A percentile compares a stretch with the other conserved stretches of the same genome.
Conservation (phyloP, 495 filamentous ascomycete genomes). For the Xylaria telfairii region DNA sequence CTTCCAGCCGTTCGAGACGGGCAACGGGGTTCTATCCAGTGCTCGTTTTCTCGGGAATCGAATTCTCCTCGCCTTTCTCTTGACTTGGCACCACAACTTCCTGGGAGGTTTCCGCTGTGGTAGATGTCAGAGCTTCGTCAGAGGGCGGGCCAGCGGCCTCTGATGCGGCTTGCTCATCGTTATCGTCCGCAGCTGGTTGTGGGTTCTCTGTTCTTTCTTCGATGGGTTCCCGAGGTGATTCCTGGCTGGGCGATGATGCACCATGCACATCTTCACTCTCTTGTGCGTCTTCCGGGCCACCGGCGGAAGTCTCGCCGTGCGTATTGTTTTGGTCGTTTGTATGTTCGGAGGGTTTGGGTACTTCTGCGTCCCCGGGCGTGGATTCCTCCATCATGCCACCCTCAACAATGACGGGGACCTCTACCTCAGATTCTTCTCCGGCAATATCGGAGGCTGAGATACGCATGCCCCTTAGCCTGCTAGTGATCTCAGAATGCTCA, state of each 20-base stretch:
- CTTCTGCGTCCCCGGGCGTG: conserved; percentile 8
- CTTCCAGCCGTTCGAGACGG: conserved; percentile 30
- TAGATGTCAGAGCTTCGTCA: conserved; percentile 16
- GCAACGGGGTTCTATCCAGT: conserved; percentile 37
- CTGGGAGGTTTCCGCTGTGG: conserved; percentile 1
- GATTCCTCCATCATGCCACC: conserved; percentile 36
- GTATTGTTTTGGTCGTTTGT: conserved; percentile 29
- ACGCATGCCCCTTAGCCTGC: conserved; percentile 46
- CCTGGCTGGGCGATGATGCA: conserved; percentile 25
- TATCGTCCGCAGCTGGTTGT: conserved; percentile 25
- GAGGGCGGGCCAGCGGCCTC: conserved; percentile 5
- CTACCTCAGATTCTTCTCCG: conserved; percentile 49
- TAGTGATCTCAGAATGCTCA: conserved; percentile 49
- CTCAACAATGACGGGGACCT: conserved; percentile 55
- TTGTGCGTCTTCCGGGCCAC: conserved; percentile 32
- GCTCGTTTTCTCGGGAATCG: conserved; percentile 24
- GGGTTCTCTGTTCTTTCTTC: conserved; percentile 30
- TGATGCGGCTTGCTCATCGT: neutral
- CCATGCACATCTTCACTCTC: conserved; percentile 31
- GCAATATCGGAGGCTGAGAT: conserved; percentile 45
- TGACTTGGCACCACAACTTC: conserved; percentile 25
- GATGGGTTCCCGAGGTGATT: conserved; percentile 37
- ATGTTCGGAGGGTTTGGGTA: conserved; percentile 19
- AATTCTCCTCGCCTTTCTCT: conserved; percentile 29
- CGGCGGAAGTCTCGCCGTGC: conserved; percentile 33